Evolutionary conservation across 495 filamentous ascomycete species (phyloP).

Genomic region (Neurospora sp.): DNA sequence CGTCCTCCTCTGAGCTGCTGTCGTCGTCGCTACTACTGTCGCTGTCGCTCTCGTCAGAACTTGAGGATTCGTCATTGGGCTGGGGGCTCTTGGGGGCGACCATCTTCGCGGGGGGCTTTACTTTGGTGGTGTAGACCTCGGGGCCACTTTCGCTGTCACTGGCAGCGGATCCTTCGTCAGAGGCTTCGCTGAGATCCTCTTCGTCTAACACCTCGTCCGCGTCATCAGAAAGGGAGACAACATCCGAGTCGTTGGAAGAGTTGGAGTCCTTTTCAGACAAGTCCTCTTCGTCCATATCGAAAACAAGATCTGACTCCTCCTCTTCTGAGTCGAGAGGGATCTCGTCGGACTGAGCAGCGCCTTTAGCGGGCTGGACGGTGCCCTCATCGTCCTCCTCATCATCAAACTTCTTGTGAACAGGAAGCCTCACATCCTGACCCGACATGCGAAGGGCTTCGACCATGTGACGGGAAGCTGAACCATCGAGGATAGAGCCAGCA

Average conservation of each 20-base stretch:
- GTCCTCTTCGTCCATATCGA: neutral
- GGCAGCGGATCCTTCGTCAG: conserved; percentile 9
- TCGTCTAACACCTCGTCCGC: neutral
- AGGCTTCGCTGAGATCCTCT: neutral
- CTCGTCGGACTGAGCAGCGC: neutral
- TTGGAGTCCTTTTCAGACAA: conserved; percentile 15
- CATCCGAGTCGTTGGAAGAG: conserved; percentile 10
- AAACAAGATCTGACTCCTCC: conserved; percentile 1
- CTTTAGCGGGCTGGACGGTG: neutral
- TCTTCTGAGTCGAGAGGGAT: neutral
- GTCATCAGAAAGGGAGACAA: neutral
- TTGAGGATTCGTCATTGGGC: conserved; percentile 5
- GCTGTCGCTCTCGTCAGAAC: conserved; percentile 2
- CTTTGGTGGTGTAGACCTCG: conserved; percentile 3
- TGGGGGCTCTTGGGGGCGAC: neutral
- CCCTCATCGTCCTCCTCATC: conserved; percentile 17
- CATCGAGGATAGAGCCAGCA: conserved; percentile 36
- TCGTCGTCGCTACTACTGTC: conserved; percentile 6
- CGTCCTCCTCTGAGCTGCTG: neutral
- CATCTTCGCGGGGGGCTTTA: neutral
- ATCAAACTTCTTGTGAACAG: conserved; percentile 25
- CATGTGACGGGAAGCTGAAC: conserved; percentile 30
- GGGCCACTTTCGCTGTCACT: conserved; percentile 10
- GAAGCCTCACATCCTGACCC: conserved; percentile 19
- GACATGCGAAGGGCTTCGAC: conserved; percentile 19